Conservation (phyloP, 495 filamentous ascomycete species). For the Lasiosphaeriaceae sp. region DNA sequence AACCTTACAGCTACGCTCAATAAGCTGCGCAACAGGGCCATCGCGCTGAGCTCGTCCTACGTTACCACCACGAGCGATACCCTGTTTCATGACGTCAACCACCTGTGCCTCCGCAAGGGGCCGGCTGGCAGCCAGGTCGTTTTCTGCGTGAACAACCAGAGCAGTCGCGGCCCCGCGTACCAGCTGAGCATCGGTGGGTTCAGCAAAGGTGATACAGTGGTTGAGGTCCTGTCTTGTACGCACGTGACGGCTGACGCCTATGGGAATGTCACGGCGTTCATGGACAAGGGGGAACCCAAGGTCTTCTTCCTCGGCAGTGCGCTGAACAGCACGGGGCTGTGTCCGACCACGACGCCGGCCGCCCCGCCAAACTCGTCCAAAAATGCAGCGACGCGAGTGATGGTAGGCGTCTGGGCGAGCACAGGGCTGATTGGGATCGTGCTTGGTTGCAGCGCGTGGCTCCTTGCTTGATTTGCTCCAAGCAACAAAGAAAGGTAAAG, state of each 20-base stretch:
- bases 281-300: slow-evolving; percentile 24
- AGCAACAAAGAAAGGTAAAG: too few relatives aligned
- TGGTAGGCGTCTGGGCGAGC: neutral
- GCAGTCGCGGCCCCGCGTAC: slow-evolving; percentile 23
- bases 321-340: slow-evolving; percentile 22
- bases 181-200: slow-evolving; percentile 21
- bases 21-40: slow-evolving; percentile 52
- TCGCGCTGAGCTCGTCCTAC: slow-evolving; percentile 40
- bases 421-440: neutral
- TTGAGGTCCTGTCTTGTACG: slow-evolving; percentile 26
- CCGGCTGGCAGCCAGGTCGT: slow-evolving; percentile 48
- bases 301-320: slow-evolving; percentile 13
- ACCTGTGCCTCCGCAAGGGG: slow-evolving; percentile 66
- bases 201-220: slow-evolving; percentile 18
- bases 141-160: slow-evolving; percentile 31
- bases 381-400: neutral
- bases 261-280: slow-evolving; percentile 21
- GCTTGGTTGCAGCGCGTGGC: neutral
- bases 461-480: neutral
- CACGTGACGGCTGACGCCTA: slow-evolving; percentile 13
- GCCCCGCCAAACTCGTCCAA: neutral
- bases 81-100: slow-evolving; percentile 51
- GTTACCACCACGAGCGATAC: slow-evolving; percentile 50
- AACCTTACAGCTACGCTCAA: slow-evolving; percentile 49
- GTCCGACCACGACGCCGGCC: slow-evolving; percentile 9